A percentile compares a stretch with the other conserved stretches of the same genome.
These are phyloP conservation scores for Chrysanthemum makinoi DNA, from an alignment of 129 eudicot species.

Conservation along the genomic window DNA sequence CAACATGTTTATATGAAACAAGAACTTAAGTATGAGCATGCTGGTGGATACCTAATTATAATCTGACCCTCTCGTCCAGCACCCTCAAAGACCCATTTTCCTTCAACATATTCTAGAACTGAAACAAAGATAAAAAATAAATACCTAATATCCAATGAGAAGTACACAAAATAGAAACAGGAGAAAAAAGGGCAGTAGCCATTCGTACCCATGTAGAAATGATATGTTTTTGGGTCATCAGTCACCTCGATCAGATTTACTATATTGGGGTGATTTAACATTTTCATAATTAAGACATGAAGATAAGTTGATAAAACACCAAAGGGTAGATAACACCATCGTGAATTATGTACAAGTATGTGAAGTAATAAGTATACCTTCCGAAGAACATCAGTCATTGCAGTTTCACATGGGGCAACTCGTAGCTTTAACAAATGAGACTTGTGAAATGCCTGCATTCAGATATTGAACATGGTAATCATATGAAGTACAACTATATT, in stretches of 20 bases:
- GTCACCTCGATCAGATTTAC: conserved; percentile 91
- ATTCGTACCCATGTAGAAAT: conserved; percentile 90
- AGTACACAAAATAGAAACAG: not conserved
- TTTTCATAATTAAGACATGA: conserved; percentile 91
- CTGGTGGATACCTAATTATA: no score
- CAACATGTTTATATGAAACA: no score
- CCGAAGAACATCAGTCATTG: conserved; percentile 91
- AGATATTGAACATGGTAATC: conserved; percentile 12
- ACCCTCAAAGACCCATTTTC: no score
- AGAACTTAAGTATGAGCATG: no score
- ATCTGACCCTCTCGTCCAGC: no score
- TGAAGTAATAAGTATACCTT: conserved; percentile 45
- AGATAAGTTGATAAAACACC: conserved; percentile 11
- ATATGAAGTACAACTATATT: not conserved
- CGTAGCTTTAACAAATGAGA: conserved; percentile 80
- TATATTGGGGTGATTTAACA: conserved; percentile 86
- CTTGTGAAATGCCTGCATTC: conserved; percentile 86
- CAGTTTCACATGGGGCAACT: conserved; percentile 93
- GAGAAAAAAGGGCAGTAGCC: conserved; percentile 14
- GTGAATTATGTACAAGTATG: no score
- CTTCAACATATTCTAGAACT: no score
- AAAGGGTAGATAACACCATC: not conserved
- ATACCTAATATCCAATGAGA: no score
- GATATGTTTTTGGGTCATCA: conserved; percentile 91
- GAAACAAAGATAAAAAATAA: no score